A percentile compares a stretch with the other conserved stretches of the same genome.
phyloP scores from a whole-genome alignment of 2,329 filamentous ascomycete species.

The Exophiala bonariae region DNA sequence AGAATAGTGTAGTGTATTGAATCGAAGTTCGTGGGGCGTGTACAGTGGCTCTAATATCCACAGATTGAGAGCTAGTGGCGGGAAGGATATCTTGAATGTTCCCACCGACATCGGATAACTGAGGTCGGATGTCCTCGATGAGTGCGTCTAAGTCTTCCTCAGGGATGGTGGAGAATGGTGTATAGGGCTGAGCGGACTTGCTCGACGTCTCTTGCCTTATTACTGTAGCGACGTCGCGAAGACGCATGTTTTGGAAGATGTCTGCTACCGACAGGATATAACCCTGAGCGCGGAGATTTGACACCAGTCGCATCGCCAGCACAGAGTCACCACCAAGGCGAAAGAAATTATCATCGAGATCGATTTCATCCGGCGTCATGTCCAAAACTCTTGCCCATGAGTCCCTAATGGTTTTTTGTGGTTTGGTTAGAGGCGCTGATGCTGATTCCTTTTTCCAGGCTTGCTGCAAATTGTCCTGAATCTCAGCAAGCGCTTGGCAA shows the following conservation, averaged over 20 bases:
- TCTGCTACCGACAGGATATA: conserved; percentile 29
- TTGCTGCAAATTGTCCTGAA: conserved; percentile 20
- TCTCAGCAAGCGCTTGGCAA: conserved; percentile 25
- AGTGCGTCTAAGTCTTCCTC: conserved; percentile 43
- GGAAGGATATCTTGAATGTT: conserved; percentile 59
- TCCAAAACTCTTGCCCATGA: conserved; percentile 40
- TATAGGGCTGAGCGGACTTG: conserved; percentile 30
- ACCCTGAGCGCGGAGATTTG: conserved; percentile 19
- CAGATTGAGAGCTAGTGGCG: conserved; percentile 58
- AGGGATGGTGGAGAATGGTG: conserved; percentile 55
- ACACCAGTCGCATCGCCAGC: conserved; percentile 32
- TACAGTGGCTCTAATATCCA: conserved; percentile 60
- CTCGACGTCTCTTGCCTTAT: conserved; percentile 39
- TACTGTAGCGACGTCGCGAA: conserved; percentile 55
- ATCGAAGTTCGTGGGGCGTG: conserved; percentile 60
- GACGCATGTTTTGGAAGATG: conserved; percentile 37
- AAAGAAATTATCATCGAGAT: conserved; percentile 32
- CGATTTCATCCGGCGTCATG: conserved; percentile 38
- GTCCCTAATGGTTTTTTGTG: background rate
- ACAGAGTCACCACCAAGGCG: conserved; percentile 34
- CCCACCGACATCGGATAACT: conserved; percentile 53
- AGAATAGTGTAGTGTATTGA: conserved; percentile 65
- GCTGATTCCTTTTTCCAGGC: conserved; percentile 37
- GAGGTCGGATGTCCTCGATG: conserved; percentile 51
- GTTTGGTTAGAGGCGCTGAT: conserved; percentile 19